A percentile compares a stretch with the other conserved stretches of the same genome.
Evolutionary conservation across 2,329 filamentous ascomycete genomes (phyloP).

Genomic region (Elsinoe arachidis): DNA sequence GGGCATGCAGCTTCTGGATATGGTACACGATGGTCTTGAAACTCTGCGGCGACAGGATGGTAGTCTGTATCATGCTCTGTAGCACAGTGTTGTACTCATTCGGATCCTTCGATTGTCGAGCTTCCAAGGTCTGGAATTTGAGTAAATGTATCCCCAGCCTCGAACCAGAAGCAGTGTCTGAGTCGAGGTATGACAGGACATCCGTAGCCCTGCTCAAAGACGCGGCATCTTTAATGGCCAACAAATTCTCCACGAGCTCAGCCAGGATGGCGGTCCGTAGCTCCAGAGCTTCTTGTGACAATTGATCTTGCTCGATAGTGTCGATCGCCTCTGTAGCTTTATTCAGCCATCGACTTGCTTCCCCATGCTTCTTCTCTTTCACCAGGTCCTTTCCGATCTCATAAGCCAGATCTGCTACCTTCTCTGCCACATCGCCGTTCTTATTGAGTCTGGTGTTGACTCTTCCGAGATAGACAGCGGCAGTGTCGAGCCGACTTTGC

Average conservation of each 20-base stretch:
- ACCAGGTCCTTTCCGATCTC: slow-evolving; percentile 60
- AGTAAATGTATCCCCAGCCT: slow-evolving; percentile 59
- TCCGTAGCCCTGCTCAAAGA: slow-evolving; percentile 45
- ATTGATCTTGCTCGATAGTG: slow-evolving; percentile 43
- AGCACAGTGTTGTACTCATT: slow-evolving; percentile 44
- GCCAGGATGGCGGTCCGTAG: slow-evolving; percentile 60
- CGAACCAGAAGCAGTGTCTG: slow-evolving; percentile 53
- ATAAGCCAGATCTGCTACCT: slow-evolving; percentile 58
- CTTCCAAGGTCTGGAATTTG: slow-evolving; percentile 57
- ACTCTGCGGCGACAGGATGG: slow-evolving; percentile 53
- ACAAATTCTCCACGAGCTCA: slow-evolving; percentile 25
- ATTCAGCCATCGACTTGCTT: slow-evolving; percentile 64
- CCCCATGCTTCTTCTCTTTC: slow-evolving; percentile 42
- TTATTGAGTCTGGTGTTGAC: slow-evolving; percentile 22
- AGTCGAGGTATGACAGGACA: slow-evolving; percentile 48
- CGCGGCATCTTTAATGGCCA: slow-evolving; percentile 23
- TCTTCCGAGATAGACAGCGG: slow-evolving; percentile 68
- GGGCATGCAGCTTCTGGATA: slow-evolving; percentile 52
- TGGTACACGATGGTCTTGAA: slow-evolving; percentile 60
- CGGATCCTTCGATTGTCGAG: slow-evolving; percentile 28
- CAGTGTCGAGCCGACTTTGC: slow-evolving; percentile 62
- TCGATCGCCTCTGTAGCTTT: slow-evolving; percentile 55
- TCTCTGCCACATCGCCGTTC: slow-evolving; percentile 43
- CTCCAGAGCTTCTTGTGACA: slow-evolving; percentile 54
- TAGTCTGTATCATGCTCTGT: slow-evolving; percentile 50